These are phyloP conservation scores for Croton laevigatus DNA, from an alignment of 441 rosid species.

Conservation along the genomic window DNA sequence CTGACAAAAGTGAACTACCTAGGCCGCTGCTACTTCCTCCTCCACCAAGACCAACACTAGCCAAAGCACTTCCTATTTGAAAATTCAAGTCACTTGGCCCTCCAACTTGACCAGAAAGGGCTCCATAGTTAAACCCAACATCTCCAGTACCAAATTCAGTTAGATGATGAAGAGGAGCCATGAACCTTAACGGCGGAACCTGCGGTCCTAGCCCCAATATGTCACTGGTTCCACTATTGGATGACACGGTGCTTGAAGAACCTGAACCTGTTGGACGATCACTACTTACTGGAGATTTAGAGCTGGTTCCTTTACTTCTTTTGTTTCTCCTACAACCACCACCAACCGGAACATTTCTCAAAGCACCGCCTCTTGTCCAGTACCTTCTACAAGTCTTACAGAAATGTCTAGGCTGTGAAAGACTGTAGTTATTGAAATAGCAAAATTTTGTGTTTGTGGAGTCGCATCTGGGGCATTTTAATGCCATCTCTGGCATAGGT, in stretches of 20 bases:
- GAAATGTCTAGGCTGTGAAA: constrained; percentile 93
- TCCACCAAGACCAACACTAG: constrained; percentile 23
- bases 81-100: constrained; percentile 48
- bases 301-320: constrained; percentile 61
- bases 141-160: constrained; percentile 47
- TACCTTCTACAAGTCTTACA: constrained; percentile 93
- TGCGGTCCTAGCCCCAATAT: constrained; percentile 48
- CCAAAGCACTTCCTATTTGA: constrained; percentile 45
- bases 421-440: constrained; percentile 95
- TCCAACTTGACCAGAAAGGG: constrained; percentile 37
- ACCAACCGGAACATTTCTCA: constrained; percentile 83
- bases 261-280: constrained; percentile 40
- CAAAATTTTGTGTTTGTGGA: constrained; percentile 92
- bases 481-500: constrained; percentile 66
- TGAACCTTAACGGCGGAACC: constrained; percentile 52
- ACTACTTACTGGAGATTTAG: constrained; percentile 45
- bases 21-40: constrained; percentile 19
- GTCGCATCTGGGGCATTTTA: constrained; percentile 91
- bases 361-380: constrained; percentile 97
- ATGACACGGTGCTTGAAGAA: constrained; percentile 40
- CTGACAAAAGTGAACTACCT: constrained; percentile 34
- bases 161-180: constrained; percentile 58
- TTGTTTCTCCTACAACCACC: constrained; percentile 94
- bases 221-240: constrained; percentile 42
- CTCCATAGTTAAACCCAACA: constrained; percentile 52